Percentiles rank a stretch among this genome's conserved stretches.
These are phyloP conservation scores for Stachybotrys echinatus DNA, from an alignment of 2,329 filamentous ascomycete species.

Conservation along the genomic window DNA sequence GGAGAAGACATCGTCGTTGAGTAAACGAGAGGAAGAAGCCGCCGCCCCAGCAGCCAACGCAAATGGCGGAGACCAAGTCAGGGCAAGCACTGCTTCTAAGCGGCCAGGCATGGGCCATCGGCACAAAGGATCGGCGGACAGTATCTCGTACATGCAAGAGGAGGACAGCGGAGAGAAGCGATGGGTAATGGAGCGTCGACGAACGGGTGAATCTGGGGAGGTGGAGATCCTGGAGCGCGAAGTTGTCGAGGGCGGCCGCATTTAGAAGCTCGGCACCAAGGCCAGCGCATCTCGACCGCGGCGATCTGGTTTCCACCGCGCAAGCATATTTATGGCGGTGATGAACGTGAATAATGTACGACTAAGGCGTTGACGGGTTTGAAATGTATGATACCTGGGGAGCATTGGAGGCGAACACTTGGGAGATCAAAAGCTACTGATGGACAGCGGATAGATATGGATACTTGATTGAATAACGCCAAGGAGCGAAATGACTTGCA, in stretches of 20 bases:
- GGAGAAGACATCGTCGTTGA: slow-evolving; percentile 2
- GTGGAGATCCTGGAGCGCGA: slow-evolving; percentile 61
- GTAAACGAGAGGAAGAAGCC: slow-evolving; percentile 1
- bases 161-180: slow-evolving; percentile 52
- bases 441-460: too few relatives aligned
- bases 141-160: slow-evolving; percentile 65
- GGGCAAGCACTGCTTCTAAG: slow-evolving; percentile 6
- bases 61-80: slow-evolving; percentile 1
- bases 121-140: slow-evolving; percentile 56
- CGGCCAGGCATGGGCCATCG: slow-evolving; percentile 34
- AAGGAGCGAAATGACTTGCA: too few relatives aligned
- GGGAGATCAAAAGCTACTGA: too few relatives aligned
- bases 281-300: background rate
- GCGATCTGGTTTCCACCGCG: background rate
- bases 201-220: slow-evolving; percentile 61
- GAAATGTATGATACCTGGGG: background rate
- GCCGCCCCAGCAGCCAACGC: background rate
- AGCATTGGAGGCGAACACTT: too few relatives aligned
- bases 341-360: background rate
- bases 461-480: too few relatives aligned
- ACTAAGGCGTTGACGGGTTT: background rate
- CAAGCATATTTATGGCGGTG: background rate
- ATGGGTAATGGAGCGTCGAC: slow-evolving; percentile 65
- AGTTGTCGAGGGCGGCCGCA: slow-evolving; percentile 52
- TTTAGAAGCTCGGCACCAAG: slow-evolving; percentile 20